Conservation (phyloP, 164 flowering plant genomes). For the Vitis amurensis region DNA sequence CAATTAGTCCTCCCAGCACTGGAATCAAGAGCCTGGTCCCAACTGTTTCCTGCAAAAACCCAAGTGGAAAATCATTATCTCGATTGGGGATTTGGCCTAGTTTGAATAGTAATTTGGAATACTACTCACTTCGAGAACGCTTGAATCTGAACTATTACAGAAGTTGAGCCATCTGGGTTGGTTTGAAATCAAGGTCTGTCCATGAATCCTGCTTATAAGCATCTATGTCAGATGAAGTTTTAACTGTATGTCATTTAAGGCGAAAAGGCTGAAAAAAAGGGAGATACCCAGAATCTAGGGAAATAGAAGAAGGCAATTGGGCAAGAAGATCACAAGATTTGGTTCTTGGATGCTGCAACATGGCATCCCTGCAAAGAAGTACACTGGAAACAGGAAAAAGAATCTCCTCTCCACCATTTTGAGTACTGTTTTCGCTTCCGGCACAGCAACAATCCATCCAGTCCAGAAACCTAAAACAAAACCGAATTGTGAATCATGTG, state of each 20-base stretch:
- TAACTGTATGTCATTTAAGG: too few relatives aligned
- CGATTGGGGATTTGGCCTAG: too few relatives aligned
- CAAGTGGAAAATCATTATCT: not conserved
- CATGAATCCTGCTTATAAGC: conserved; percentile 43
- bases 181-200: conserved; percentile 57
- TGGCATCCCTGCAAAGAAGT: conserved; percentile 60
- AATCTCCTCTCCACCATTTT: conserved; percentile 40
- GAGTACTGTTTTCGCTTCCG: conserved; percentile 41
- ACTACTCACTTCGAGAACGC: conserved; percentile 30
- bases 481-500: not conserved
- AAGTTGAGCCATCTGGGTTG: conserved; percentile 66
- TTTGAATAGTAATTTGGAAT: too few relatives aligned
- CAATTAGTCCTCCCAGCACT: conserved; percentile 56
- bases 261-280: too few relatives aligned
- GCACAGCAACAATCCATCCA: conserved; percentile 77
- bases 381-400: conserved; percentile 41
- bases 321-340: conserved; percentile 63
- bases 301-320: conserved; percentile 61
- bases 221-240: too few relatives aligned
- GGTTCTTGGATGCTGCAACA: conserved; percentile 63
- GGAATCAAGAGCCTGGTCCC: conserved; percentile 69
- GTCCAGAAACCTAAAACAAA: conserved; percentile 50
- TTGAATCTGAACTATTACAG: conserved; percentile 34
- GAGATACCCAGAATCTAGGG: conserved; percentile 66
- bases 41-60: conserved; percentile 40